Percentiles rank a stretch among this genome's conserved stretches.
These are phyloP conservation scores for Lentinula guzmanii DNA, from an alignment of 768 basidiomycete species.

Conservation along the genomic window DNA sequence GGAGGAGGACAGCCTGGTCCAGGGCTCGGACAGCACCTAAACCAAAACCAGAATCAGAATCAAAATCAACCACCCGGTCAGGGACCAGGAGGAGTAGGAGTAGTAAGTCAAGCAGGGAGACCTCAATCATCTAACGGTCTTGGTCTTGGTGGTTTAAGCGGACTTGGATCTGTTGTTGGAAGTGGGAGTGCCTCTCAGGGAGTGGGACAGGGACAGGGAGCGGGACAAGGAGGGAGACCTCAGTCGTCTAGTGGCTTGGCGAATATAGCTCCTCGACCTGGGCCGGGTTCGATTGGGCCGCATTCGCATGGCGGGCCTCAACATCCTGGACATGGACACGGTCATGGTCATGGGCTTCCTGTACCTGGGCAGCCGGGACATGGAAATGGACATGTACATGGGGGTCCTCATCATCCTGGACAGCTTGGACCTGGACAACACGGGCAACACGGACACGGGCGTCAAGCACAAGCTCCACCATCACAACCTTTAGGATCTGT, in stretches of 20 bases:
- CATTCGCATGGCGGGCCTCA: no score
- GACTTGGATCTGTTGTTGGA: no score
- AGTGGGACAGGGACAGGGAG: no score
- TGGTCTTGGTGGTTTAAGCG: no score
- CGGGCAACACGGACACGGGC: not conserved
- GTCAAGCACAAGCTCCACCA: not conserved
- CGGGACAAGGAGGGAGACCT: not conserved
- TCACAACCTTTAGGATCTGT: not conserved
- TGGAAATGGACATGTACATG: no score
- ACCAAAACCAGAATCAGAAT: slow-evolving; percentile 7
- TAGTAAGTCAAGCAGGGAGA: not conserved
- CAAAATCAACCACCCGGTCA: slow-evolving; percentile 24
- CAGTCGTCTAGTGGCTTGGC: not conserved
- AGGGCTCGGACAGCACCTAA: no score
- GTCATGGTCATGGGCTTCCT: no score
- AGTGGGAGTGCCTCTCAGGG: no score
- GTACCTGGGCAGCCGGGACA: no score
- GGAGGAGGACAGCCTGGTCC: no score
- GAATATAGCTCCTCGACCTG: not conserved
- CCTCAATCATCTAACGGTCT: not conserved
- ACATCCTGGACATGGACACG: no score
- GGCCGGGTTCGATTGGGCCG: not conserved
- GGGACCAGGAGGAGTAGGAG: not conserved
- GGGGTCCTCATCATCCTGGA: not conserved
- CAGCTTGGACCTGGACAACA: not conserved